Base-by-base conservation (phyloP, 352 stramenopile species). In the Pythium graminicola region DNA sequence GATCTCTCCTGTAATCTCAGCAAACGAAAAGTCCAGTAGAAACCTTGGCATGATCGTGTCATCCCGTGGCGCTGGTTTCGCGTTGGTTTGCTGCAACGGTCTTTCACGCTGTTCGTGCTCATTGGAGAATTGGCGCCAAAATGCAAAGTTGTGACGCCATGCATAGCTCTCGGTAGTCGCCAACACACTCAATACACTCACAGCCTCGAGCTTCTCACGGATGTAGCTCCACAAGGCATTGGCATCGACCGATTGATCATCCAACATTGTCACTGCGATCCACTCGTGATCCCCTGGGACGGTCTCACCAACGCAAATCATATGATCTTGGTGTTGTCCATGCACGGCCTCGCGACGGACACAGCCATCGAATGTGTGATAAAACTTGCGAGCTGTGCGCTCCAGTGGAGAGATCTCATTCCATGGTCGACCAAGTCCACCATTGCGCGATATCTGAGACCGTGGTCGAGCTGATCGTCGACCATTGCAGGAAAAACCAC, bases 11-110 rank as follows among this genome's bases (percentile, higher is more conserved):
- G 66, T 66, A 8, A 84, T 31, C 20, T 65, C 47, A 8, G 62
- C 16, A 19, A 55, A 65, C 0, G 59, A 58, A 32, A 79, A 77
- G 17, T 77, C 58, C 11, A 84, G 44, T 11, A 70, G 13, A 20
- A 81, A 84, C 0, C 60, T 50, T 2, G 64, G 70, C 57, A 72
- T 64, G 6, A 49, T 11, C n/a, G 10, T 28, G 31, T 65, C 57
- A 31, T 65, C 57, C 1, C 57, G 50, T 9, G 44, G 31, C 2
- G 50, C 51, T 1, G 26, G 19, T 1, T 47, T n/a, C 8, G 32
- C 14, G 8, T 44, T 20, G 33, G 27, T 4, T 60, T 38, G 14
- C 16, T 22, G 10, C 13, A 23, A 1, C 13, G 17, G 29, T 43
- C 45, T 5, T 22, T 14, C 31, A 14, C 8, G n/a, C n/a, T n/a